phyloP scores from a whole-genome alignment of 768 basidiomycete species.

The Podaxis sp. region DNA sequence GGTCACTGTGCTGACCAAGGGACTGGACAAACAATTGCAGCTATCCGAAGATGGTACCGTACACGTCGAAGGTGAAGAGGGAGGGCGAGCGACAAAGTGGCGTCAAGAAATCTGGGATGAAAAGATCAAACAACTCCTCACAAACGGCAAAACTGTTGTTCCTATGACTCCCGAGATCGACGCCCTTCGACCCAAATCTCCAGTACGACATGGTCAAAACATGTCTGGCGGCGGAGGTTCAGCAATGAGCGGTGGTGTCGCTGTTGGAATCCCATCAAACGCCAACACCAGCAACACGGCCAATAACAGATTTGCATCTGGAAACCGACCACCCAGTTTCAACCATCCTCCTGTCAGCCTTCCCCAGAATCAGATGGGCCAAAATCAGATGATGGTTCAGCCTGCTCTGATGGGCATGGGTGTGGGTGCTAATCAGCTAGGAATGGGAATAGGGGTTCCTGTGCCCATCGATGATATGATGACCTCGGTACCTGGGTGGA shows the following conservation, averaged over 20 bases:
- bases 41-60: constrained; percentile 26
- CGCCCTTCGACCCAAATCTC: constrained; percentile 80
- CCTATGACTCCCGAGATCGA: constrained; percentile 81
- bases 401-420: constrained; percentile 31
- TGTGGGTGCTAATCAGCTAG: constrained; percentile 16
- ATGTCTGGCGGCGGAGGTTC: constrained; percentile 10
- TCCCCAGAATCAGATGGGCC: constrained; percentile 17
- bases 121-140: constrained; percentile 50
- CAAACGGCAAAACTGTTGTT: constrained; percentile 56
- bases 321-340: constrained; percentile 6
- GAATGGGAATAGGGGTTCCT: constrained; percentile 20
- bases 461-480: constrained; percentile 18
- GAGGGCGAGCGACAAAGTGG: constrained; percentile 47
- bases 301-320: constrained; percentile 8
- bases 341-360: constrained; percentile 6
- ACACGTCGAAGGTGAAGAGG: constrained; percentile 37
- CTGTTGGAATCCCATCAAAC: constrained; percentile 2
- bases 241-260: constrained; percentile 12
- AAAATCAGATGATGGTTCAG: constrained; percentile 26
- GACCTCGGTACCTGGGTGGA: constrained; percentile 17
- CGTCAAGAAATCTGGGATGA: constrained; percentile 63
- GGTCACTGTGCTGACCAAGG: constrained; percentile 78
- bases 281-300: background rate
- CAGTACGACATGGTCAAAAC: constrained; percentile 30
- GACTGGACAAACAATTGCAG: constrained; percentile 51